Evolutionary conservation across 176 grass and related monocot genomes (phyloP).

Genomic region (Stipa capillata): DNA sequence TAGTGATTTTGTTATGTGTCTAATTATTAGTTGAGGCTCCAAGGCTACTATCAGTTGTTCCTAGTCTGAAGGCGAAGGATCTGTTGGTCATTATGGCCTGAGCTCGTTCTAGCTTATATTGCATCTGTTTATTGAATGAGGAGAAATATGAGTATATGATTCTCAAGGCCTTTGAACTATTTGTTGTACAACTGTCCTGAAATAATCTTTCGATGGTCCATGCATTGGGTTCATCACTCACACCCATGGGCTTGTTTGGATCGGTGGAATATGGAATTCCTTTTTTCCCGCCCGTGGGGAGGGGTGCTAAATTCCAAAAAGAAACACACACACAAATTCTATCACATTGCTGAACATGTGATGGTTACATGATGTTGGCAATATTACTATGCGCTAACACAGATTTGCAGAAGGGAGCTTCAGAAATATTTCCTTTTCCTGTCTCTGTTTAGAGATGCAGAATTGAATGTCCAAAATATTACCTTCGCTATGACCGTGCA

Average conservation of each 20-base stretch:
- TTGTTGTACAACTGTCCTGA: slow-evolving; percentile 11
- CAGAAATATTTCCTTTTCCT: slow-evolving; percentile 16
- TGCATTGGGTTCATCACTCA: slow-evolving; percentile 17
- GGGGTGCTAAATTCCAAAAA: too few species aligned
- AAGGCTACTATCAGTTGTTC: slow-evolving; percentile 18
- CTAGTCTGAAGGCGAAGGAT: slow-evolving; percentile 22
- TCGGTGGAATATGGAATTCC: too few species aligned
- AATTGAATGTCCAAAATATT: too few species aligned
- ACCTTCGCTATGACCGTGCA: not conserved
- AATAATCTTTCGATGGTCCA: slow-evolving; percentile 24
- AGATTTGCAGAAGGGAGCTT: slow-evolving; percentile 17
- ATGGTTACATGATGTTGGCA: slow-evolving; percentile 25
- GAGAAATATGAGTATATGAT: slow-evolving; percentile 9
- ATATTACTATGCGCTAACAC: slow-evolving; percentile 5
- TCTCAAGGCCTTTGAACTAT: slow-evolving; percentile 19
- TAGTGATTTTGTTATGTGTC: slow-evolving; percentile 14
- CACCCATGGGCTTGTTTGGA: not conserved
- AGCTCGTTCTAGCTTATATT: slow-evolving; percentile 23
- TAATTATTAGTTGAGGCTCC: slow-evolving; percentile 12
- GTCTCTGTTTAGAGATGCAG: not conserved
- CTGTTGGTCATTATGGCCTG: slow-evolving; percentile 26
- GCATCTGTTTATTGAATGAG: slow-evolving; percentile 34
- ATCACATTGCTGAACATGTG: slow-evolving; percentile 4
- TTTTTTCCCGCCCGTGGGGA: too few species aligned
- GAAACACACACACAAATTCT: too few species aligned